A percentile compares a stretch with the other conserved stretches of the same genome.
Conservation (phyloP, 805 yeast species). For the Candida berthetii region DNA sequence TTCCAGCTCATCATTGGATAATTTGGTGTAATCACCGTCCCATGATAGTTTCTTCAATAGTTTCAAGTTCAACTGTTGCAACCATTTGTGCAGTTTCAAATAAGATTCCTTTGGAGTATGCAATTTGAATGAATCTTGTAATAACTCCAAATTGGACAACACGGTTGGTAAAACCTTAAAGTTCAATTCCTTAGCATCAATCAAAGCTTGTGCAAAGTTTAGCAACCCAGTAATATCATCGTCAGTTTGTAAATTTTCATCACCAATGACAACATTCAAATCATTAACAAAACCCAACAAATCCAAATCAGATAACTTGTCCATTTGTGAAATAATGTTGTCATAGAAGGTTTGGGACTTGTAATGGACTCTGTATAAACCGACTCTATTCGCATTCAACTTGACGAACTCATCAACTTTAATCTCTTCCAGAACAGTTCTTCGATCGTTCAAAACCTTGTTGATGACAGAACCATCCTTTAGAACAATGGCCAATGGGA, state of each 20-base stretch:
- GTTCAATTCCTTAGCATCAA: constrained; percentile 8
- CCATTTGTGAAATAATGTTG: constrained; percentile 15
- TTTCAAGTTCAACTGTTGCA: constrained; percentile 5
- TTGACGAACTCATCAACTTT: constrained; percentile 25
- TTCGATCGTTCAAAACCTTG: constrained; percentile 38
- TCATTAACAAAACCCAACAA: constrained; percentile 27
- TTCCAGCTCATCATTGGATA: constrained; percentile 31
- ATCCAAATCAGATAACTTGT: constrained; percentile 19
- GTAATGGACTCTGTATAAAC: constrained; percentile 46
- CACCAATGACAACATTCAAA: constrained; percentile 23
- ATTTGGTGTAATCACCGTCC: constrained; percentile 38
- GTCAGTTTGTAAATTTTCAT: constrained; percentile 17
- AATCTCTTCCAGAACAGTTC: constrained; percentile 13
- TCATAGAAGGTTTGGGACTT: constrained; percentile 17
- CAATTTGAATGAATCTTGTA: constrained; percentile 14
- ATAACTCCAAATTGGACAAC: constrained; percentile 17
- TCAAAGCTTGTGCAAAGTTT: constrained; percentile 15
- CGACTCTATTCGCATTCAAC: constrained; percentile 38
- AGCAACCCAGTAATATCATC: constrained; percentile 22
- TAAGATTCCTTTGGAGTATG: constrained; percentile 5
- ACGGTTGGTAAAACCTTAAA: constrained; percentile 21
- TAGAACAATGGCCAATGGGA: constrained; percentile 46
- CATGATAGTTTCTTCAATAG: constrained; percentile 29
- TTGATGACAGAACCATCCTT: constrained; percentile 29
- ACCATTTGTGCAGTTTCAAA: constrained; percentile 8